Percentiles rank a stretch among this genome's conserved stretches.
phyloP scores from a whole-genome alignment of 2,329 filamentous ascomycete genomes.

The Ceratocystis diversiconidia region DNA sequence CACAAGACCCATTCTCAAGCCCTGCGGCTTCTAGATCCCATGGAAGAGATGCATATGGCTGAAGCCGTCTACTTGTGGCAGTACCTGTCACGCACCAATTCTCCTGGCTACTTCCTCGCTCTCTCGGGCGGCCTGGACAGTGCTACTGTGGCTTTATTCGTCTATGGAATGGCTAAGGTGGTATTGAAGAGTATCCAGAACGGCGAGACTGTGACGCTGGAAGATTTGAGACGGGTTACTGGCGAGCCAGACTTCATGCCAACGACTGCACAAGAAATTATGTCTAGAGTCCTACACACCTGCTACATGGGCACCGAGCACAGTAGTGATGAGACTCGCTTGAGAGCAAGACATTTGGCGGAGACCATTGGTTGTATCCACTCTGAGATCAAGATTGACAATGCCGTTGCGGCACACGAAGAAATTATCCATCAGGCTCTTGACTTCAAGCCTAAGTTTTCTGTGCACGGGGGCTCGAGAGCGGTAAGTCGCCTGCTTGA shows the following conservation, averaged over 20 bases:
- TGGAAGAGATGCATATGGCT: slow-evolving; percentile 25
- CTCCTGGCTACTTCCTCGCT: slow-evolving; percentile 39
- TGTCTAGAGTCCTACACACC: slow-evolving; percentile 27
- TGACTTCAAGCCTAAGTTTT: slow-evolving; percentile 28
- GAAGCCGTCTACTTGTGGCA: slow-evolving; percentile 35
- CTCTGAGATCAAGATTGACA: slow-evolving; percentile 59
- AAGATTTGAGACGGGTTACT: slow-evolving; percentile 22
- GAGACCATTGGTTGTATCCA: slow-evolving; percentile 57
- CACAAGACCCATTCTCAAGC: slow-evolving; percentile 19
- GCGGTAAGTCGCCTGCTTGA: slow-evolving; percentile 21
- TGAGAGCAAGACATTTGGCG: slow-evolving; percentile 45
- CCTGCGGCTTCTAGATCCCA: slow-evolving; percentile 22
- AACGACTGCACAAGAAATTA: slow-evolving; percentile 42
- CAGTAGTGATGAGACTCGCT: slow-evolving; percentile 42
- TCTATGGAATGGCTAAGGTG: slow-evolving; percentile 40
- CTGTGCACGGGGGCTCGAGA: slow-evolving; percentile 42
- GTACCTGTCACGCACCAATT: slow-evolving; percentile 36
- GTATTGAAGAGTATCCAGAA: slow-evolving; percentile 38
- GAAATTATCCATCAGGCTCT: slow-evolving; percentile 23
- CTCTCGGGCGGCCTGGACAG: slow-evolving; percentile 28
- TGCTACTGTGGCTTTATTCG: slow-evolving; percentile 22
- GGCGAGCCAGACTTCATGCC: slow-evolving; percentile 32
- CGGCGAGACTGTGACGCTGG: slow-evolving; percentile 22
- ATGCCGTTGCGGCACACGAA: slow-evolving; percentile 41
- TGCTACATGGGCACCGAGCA: slow-evolving; percentile 50